Conservation (phyloP, 2,329 filamentous ascomycete genomes). For the Venturiaceae sp. region DNA sequence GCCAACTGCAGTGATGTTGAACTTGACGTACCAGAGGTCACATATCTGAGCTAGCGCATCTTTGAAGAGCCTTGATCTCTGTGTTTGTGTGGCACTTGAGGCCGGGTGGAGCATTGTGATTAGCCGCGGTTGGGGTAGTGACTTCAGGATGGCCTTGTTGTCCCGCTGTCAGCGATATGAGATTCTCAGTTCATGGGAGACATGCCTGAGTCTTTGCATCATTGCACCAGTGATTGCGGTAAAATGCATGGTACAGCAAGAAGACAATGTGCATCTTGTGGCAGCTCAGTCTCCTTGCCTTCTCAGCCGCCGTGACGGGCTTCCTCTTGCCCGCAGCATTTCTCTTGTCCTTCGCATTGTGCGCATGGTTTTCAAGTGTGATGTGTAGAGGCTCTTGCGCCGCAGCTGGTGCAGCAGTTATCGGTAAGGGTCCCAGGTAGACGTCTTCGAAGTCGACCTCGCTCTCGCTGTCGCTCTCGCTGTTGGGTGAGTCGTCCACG, state of each 20-base stretch:
- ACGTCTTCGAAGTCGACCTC: not conserved
- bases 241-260: conserved; percentile 65
- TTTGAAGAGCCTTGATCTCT: conserved; percentile 65
- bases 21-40: conserved; percentile 59
- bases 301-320: conserved; percentile 30
- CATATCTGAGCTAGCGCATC: conserved; percentile 65
- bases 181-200: not conserved
- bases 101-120: conserved; percentile 60
- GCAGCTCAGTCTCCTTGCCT: conserved; percentile 56
- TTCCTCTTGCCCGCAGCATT: not conserved
- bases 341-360: not conserved
- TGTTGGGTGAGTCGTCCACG: not conserved
- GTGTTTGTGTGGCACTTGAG: conserved; percentile 60
- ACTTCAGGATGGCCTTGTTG: conserved; percentile 41
- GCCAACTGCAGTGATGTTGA: conserved; percentile 61
- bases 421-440: not conserved
- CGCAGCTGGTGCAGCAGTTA: not conserved
- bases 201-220: conserved; percentile 54
- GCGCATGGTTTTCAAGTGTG: not conserved
- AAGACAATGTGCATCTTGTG: conserved; percentile 84
- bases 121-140: conserved; percentile 56
- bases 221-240: conserved; percentile 86
- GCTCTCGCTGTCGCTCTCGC: not conserved
- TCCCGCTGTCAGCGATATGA: conserved; percentile 15
- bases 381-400: not conserved